These are phyloP conservation scores for Syncephalis fuscata DNA, from an alignment of 371 early-diverging fungal species.

Conservation along the genomic window DNA sequence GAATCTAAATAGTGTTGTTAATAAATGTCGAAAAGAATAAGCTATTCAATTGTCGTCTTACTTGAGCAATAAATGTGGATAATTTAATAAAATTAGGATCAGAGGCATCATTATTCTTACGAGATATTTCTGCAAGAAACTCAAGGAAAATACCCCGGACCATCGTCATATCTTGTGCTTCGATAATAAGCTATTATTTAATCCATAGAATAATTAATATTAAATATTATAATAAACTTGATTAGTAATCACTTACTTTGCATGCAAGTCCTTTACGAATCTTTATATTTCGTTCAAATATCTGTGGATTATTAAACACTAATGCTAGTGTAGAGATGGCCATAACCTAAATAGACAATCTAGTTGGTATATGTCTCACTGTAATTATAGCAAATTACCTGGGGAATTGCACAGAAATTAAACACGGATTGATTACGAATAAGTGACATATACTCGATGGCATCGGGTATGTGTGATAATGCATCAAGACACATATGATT, in stretches of 20 bases:
- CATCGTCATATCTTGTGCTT: background rate
- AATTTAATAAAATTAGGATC: conserved; percentile 1
- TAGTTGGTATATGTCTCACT: conserved; percentile 1
- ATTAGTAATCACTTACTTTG: conserved; percentile 33
- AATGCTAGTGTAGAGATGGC: conserved; percentile 84
- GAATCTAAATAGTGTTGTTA: too few relatives aligned
- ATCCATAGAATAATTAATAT: too few relatives aligned
- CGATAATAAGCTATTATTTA: background rate
- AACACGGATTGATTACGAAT: conserved; percentile 68
- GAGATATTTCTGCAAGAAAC: background rate
- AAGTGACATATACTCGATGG: conserved; percentile 63
- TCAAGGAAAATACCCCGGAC: background rate
- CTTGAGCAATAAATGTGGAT: too few relatives aligned
- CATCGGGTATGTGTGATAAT: conserved; percentile 67
- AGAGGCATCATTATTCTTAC: background rate
- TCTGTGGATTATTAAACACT: conserved; percentile 67
- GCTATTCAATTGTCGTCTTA: too few relatives aligned
- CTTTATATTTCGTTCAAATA: conserved; percentile 68
- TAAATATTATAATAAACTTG: too few relatives aligned
- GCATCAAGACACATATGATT: conserved; percentile 79
- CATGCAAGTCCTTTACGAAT: conserved; percentile 90
- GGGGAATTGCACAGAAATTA: conserved; percentile 93
- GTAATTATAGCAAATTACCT: conserved; percentile 23
- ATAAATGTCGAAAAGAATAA: too few relatives aligned
- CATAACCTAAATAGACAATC: conserved; percentile 42